Conservation (phyloP, 2,329 filamentous ascomycete genomes). For the Akanthomyces muscarius region DNA sequence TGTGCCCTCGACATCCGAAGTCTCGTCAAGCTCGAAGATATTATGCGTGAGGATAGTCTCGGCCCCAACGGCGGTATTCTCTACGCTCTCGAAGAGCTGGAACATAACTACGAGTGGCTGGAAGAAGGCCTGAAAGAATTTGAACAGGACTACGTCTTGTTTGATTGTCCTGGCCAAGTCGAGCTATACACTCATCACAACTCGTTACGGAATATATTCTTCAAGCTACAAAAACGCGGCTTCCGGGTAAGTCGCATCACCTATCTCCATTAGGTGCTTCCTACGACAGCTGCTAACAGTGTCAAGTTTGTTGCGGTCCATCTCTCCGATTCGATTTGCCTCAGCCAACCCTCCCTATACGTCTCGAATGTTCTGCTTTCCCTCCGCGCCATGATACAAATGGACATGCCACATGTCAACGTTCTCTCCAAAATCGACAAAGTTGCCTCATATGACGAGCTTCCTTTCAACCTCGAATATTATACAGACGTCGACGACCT, state of each 20-base stretch:
- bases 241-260: slow-evolving; percentile 64
- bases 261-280: not conserved
- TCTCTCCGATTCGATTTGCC: slow-evolving; percentile 88
- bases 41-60: slow-evolving; percentile 86
- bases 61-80: slow-evolving; percentile 90
- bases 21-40: slow-evolving; percentile 84
- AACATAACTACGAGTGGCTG: slow-evolving; percentile 91
- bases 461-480: slow-evolving; percentile 94
- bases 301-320: slow-evolving; percentile 84
- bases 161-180: slow-evolving; percentile 95
- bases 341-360: slow-evolving; percentile 90
- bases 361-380: slow-evolving; percentile 91
- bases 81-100: slow-evolving; percentile 91
- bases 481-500: slow-evolving; percentile 98
- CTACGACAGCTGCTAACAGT: slow-evolving; percentile 26
- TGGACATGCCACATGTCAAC: slow-evolving; percentile 94
- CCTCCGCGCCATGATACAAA: slow-evolving; percentile 93
- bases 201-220: slow-evolving; percentile 87
- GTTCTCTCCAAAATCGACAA: slow-evolving; percentile 98
- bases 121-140: slow-evolving; percentile 74
- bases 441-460: slow-evolving; percentile 72
- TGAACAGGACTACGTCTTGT: slow-evolving; percentile 86
- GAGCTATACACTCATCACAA: slow-evolving; percentile 96
- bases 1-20: slow-evolving; percentile 87
- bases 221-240: slow-evolving; percentile 81